Percentiles rank a stretch among this genome's conserved stretches.
phyloP scores from a whole-genome alignment of 2,329 filamentous ascomycete species.

The Endoconidiophora laricicola region DNA sequence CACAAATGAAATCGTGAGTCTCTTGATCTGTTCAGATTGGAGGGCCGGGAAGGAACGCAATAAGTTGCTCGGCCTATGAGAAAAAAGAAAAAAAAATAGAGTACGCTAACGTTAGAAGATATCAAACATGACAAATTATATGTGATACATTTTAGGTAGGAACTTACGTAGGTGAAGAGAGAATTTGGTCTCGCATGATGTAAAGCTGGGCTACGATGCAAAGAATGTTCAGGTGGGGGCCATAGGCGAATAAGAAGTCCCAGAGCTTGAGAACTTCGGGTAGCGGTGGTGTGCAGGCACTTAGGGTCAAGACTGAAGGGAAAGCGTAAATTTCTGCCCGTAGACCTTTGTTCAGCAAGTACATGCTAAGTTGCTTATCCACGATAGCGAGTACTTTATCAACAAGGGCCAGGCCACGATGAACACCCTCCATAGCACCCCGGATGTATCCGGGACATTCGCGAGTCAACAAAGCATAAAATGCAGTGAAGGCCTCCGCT shows the following conservation, averaged over 20 bases:
- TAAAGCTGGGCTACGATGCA: slow-evolving; percentile 94
- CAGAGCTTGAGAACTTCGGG: slow-evolving; percentile 86
- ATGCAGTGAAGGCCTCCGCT: slow-evolving; percentile 83
- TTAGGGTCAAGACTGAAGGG: slow-evolving; percentile 82
- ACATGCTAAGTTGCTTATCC: slow-evolving; percentile 69
- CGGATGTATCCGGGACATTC: slow-evolving; percentile 90
- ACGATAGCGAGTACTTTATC: slow-evolving; percentile 86
- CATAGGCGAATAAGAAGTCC: slow-evolving; percentile 96
- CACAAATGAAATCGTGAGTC: slow-evolving; percentile 69
- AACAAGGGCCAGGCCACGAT: slow-evolving; percentile 76
- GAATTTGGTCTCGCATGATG: slow-evolving; percentile 66
- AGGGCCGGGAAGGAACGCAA: slow-evolving; percentile 75
- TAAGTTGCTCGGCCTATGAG: slow-evolving; percentile 67
- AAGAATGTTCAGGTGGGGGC: slow-evolving; percentile 82
- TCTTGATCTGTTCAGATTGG: slow-evolving; percentile 69
- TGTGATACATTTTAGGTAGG: neutral
- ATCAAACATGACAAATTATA: slow-evolving; percentile 1
- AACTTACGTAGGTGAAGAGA: slow-evolving; percentile 65
- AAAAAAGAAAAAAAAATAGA: no score
- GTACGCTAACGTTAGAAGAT: slow-evolving; percentile 3
- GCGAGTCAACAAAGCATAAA: slow-evolving; percentile 69
- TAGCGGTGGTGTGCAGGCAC: slow-evolving; percentile 85
- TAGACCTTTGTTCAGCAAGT: slow-evolving; percentile 73
- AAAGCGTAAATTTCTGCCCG: slow-evolving; percentile 94
- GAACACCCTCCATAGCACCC: slow-evolving; percentile 92